Percentiles rank a stretch among this genome's conserved stretches.
Conservation (phyloP, 2,329 filamentous ascomycete species). For the Pseudogymnoascus verrucosus region DNA sequence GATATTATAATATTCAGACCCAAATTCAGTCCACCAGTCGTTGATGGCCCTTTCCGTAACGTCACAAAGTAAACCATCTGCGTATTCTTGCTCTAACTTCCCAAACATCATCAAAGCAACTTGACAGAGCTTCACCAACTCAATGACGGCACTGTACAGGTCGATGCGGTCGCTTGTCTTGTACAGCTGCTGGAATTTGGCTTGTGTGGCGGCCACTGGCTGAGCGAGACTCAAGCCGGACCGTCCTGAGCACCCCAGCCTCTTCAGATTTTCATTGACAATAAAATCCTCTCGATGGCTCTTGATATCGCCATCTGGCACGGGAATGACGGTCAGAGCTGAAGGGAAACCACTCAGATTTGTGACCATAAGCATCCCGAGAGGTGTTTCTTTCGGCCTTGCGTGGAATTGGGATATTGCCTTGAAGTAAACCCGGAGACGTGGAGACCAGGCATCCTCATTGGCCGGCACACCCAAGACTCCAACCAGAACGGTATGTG, state of each 20-base stretch:
- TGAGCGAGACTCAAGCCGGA: slow-evolving; percentile 73
- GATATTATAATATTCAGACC: slow-evolving; percentile 82
- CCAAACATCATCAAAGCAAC: slow-evolving; percentile 81
- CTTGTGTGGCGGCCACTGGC: slow-evolving; percentile 72
- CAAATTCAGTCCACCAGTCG: slow-evolving; percentile 95
- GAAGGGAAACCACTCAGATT: slow-evolving; percentile 90
- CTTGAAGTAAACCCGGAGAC: slow-evolving; percentile 75
- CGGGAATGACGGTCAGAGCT: slow-evolving; percentile 79
- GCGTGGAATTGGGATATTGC: slow-evolving; percentile 81
- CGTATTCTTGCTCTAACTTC: slow-evolving; percentile 78
- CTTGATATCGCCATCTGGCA: slow-evolving; percentile 78
- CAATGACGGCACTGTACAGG: slow-evolving; percentile 69
- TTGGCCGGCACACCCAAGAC: slow-evolving; percentile 77
- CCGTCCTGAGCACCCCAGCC: slow-evolving; percentile 83
- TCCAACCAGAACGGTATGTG: slow-evolving; percentile 68
- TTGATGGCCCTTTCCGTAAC: slow-evolving; percentile 81
- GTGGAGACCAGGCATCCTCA: slow-evolving; percentile 69
- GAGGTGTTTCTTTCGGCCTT: slow-evolving; percentile 67
- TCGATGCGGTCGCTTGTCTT: slow-evolving; percentile 76
- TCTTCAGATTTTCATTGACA: slow-evolving; percentile 89
- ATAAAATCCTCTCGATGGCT: slow-evolving; percentile 78
- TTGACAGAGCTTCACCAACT: slow-evolving; percentile 87
- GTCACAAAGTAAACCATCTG: slow-evolving; percentile 88
- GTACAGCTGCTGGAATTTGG: slow-evolving; percentile 89
- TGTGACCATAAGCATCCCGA: slow-evolving; percentile 87